phyloP scores from a whole-genome alignment of 768 basidiomycete species.

The Calocera cornea region DNA sequence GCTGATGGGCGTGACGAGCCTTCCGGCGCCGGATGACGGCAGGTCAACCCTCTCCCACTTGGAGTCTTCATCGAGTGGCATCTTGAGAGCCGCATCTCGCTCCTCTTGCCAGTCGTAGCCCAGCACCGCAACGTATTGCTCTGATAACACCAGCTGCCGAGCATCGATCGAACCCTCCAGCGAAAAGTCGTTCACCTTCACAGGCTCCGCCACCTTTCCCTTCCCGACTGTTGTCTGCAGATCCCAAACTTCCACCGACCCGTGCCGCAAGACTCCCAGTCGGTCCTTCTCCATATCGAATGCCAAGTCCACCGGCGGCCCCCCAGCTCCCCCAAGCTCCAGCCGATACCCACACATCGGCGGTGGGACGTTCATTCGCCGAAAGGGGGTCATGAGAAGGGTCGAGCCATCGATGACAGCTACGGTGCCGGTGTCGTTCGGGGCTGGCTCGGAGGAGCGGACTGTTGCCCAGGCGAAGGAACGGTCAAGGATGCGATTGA shows the following conservation, averaged over 20 bases:
- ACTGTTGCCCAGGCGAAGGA: constrained; percentile 71
- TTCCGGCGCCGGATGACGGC: constrained; percentile 11
- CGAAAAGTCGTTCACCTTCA: constrained; percentile 12
- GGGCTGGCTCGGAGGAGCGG: constrained; percentile 41
- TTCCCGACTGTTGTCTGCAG: constrained; percentile 33
- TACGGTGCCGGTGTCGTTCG: constrained; percentile 69
- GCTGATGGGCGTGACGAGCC: constrained; percentile 20
- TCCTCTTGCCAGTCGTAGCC: constrained; percentile 10
- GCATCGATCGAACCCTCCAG: constrained; percentile 6
- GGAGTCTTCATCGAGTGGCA: neutral
- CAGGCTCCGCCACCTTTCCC: constrained; percentile 23
- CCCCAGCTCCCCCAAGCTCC: neutral
- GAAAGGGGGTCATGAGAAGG: constrained; percentile 80
- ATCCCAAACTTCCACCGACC: constrained; percentile 53
- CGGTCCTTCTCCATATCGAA: constrained; percentile 46
- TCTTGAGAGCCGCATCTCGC: constrained; percentile 11
- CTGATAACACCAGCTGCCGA: constrained; percentile 11
- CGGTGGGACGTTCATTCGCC: constrained; percentile 92
- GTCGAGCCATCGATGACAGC: constrained; percentile 79
- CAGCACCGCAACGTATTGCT: constrained; percentile 13
- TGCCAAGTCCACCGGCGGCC: constrained; percentile 48
- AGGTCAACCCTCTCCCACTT: constrained; percentile 4
- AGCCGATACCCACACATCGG: constrained; percentile 71
- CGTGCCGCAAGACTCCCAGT: constrained; percentile 61
- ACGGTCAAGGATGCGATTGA: constrained; percentile 32